A percentile compares a stretch with the other conserved stretches of the same genome.
phyloP scores from a whole-genome alignment of 306 rosid species.

The Prunus fruticosa region DNA sequence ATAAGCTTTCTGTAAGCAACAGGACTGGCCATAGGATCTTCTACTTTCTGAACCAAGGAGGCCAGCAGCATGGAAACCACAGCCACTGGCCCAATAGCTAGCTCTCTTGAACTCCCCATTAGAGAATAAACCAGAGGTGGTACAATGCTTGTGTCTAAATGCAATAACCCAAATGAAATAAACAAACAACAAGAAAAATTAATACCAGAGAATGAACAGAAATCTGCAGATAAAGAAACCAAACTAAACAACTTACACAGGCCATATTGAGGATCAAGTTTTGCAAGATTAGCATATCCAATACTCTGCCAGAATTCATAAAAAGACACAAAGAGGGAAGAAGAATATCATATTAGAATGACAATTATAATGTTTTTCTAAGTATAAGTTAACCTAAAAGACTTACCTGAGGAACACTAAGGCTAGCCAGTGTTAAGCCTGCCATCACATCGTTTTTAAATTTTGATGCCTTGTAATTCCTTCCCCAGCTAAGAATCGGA shows the following conservation, averaged over 20 bases:
- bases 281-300: constrained; percentile 85
- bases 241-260: constrained; percentile 49
- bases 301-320: constrained; percentile 60
- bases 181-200: not conserved
- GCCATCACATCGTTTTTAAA: constrained; percentile 72
- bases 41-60: constrained; percentile 50
- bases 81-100: constrained; percentile 96
- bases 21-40: constrained; percentile 68
- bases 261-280: constrained; percentile 87
- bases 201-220: not conserved
- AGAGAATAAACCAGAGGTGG: constrained; percentile 88
- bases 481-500: constrained; percentile 71
- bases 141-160: constrained; percentile 76
- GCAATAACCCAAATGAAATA: not conserved
- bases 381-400: not conserved
- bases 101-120: constrained; percentile 93
- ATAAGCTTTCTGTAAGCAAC: constrained; percentile 56
- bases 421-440: constrained; percentile 88
- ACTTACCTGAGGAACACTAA: constrained; percentile 83
- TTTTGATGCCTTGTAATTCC: constrained; percentile 51
- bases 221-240: not conserved
- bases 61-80: constrained; percentile 80
- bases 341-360: not conserved
- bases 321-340: not conserved
- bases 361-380: not conserved